These are phyloP conservation scores for Castanea mollissima DNA, from an alignment of 306 rosid genomes.

Conservation along the genomic window DNA sequence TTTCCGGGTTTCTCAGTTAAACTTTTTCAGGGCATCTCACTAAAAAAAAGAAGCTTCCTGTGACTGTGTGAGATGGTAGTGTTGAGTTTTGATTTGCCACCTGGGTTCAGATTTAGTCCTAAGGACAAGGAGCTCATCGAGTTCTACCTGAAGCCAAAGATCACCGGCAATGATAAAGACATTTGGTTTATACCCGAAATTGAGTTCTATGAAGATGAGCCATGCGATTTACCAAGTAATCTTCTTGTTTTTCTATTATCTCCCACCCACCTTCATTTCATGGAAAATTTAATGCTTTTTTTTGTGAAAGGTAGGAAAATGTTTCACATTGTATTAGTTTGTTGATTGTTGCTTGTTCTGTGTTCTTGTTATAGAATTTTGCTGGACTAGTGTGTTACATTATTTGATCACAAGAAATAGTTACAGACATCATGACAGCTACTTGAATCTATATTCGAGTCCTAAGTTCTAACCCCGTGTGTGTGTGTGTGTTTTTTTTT, in stretches of 20 bases:
- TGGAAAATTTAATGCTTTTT: not conserved
- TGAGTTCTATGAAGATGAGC: conserved; percentile 89
- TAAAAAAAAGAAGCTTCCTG: too few relatives aligned
- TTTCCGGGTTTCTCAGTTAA: too few relatives aligned
- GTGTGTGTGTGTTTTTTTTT: too few relatives aligned
- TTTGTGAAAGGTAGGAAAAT: not conserved
- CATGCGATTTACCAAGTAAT: conserved; percentile 94
- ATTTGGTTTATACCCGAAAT: conserved; percentile 76
- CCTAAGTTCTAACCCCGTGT: too few relatives aligned
- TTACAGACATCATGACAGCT: too few relatives aligned
- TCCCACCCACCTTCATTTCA: not conserved
- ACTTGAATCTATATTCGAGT: too few relatives aligned
- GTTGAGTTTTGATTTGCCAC: conserved; percentile 50
- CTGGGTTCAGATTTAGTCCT: conserved; percentile 86
- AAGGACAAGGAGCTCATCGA: conserved; percentile 78
- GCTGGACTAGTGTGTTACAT: too few relatives aligned
- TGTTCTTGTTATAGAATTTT: too few relatives aligned
- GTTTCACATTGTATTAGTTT: not conserved
- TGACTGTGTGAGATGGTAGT: too few relatives aligned
- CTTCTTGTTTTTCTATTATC: not conserved
- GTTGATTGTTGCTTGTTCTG: too few relatives aligned
- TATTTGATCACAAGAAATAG: too few relatives aligned
- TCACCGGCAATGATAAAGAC: conserved; percentile 56
- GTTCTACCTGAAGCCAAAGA: conserved; percentile 58
- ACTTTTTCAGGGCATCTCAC: too few relatives aligned